phyloP scores from a whole-genome alignment of 805 yeast genomes.

The Spathaspora hagerdaliae region DNA sequence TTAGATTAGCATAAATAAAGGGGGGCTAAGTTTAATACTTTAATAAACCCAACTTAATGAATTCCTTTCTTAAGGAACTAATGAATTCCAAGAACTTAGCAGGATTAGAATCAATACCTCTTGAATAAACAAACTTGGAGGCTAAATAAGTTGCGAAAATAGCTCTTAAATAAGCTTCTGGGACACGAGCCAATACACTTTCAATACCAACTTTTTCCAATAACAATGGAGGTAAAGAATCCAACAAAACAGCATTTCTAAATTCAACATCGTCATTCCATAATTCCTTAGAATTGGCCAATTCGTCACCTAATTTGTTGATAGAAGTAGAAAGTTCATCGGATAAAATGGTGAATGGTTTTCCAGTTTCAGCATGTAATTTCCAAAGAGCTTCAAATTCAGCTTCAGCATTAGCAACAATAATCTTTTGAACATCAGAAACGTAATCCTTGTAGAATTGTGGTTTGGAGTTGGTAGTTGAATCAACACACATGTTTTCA shows the following conservation, averaged over 20 bases:
- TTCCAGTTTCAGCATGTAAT: conserved; percentile 60
- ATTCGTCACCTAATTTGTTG: conserved; percentile 80
- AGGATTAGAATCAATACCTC: conserved; percentile 79
- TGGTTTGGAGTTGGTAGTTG: conserved; percentile 52
- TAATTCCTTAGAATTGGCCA: conserved; percentile 73
- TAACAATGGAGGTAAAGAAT: conserved; percentile 75
- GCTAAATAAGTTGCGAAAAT: conserved; percentile 84
- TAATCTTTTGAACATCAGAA: conserved; percentile 69
- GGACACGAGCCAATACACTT: conserved; percentile 69
- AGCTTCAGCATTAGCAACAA: conserved; percentile 71
- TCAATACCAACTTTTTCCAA: conserved; percentile 64
- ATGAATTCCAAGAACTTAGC: conserved; percentile 71
- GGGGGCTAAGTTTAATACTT: conserved; percentile 1
- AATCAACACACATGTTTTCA: conserved; percentile 70
- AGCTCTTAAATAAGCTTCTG: conserved; percentile 82
- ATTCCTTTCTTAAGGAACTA: conserved; percentile 51
- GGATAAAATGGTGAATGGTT: conserved; percentile 65
- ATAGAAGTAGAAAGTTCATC: conserved; percentile 80
- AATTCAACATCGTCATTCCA: conserved; percentile 78
- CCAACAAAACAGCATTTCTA: conserved; percentile 70
- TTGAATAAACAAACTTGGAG: conserved; percentile 76
- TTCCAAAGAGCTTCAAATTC: conserved; percentile 90
- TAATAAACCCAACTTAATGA: conserved; percentile 26
- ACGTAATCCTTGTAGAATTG: conserved; percentile 81
- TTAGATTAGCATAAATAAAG: too few relatives aligned